Conservation (phyloP, 2,329 filamentous ascomycete species). For the Apiospora sp. region DNA sequence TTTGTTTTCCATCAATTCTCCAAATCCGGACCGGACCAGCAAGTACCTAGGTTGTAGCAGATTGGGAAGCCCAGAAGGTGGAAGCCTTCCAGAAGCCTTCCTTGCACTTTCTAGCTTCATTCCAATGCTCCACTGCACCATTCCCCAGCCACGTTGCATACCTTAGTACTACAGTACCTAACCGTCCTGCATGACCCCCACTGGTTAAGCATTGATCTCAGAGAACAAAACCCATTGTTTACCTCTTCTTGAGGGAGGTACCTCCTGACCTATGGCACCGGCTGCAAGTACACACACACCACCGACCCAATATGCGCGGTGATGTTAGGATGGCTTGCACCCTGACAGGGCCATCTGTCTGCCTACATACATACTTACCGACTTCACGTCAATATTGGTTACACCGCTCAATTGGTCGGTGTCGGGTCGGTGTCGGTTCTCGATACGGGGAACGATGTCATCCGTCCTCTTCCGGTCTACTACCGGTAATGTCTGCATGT, state of each 20-base stretch:
- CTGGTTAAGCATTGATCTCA: slow-evolving; percentile 21
- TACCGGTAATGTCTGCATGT: too few relatives aligned
- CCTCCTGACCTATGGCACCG: background rate
- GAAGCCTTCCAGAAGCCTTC: slow-evolving; percentile 6
- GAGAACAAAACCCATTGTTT: slow-evolving; percentile 22
- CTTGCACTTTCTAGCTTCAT: background rate
- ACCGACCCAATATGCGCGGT: background rate
- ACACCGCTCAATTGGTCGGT: too few relatives aligned
- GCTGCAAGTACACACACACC: background rate
- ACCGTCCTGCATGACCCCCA: slow-evolving; percentile 24
- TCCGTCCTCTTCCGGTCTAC: too few relatives aligned
- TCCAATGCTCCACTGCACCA: slow-evolving; percentile 13
- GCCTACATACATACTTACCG: background rate
- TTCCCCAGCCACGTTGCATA: slow-evolving; percentile 23
- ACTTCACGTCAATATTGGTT: background rate
- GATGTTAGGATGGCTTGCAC: background rate
- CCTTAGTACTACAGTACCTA: slow-evolving; percentile 6
- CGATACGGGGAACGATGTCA: too few relatives aligned
- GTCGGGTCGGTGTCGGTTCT: too few relatives aligned
- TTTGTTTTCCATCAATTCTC: background rate
- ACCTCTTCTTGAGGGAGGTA: background rate
- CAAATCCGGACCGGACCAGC: background rate
- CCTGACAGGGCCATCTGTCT: background rate
- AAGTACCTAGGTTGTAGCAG: slow-evolving; percentile 1
- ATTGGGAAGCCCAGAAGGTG: too few relatives aligned